Percentiles rank a stretch among this genome's conserved stretches.
These are phyloP conservation scores for Phialemonium atrogriseum DNA, from an alignment of 2,329 filamentous ascomycete genomes.

Conservation along the genomic window DNA sequence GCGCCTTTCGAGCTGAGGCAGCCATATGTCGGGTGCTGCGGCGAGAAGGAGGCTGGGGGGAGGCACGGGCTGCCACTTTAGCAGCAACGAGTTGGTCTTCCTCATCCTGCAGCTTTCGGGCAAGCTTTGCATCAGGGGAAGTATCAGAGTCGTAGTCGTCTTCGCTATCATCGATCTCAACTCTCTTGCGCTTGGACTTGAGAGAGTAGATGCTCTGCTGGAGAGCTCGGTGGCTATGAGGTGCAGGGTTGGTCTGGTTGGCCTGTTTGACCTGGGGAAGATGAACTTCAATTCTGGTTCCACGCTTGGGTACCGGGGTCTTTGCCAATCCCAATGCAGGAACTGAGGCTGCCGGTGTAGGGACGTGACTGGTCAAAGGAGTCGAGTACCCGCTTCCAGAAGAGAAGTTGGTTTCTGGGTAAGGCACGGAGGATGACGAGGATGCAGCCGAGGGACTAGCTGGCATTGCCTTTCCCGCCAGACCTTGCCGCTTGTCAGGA, in stretches of 20 bases:
- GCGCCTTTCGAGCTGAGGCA: too few relatives aligned
- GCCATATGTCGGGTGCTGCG: constrained; percentile 12
- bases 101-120: constrained; percentile 47
- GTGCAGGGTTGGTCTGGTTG: constrained; percentile 24
- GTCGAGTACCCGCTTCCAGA: constrained; percentile 32
- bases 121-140: constrained; percentile 41
- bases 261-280: constrained; percentile 17
- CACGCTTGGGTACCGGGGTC: constrained; percentile 10
- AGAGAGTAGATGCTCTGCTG: constrained; percentile 42
- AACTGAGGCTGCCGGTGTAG: constrained; percentile 28
- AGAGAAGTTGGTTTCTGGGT: constrained; percentile 15
- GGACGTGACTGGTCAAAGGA: constrained; percentile 32
- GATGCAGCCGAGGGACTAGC: too few relatives aligned
- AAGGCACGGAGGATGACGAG: too few relatives aligned
- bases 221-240: constrained; percentile 34
- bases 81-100: constrained; percentile 15
- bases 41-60: constrained; percentile 9
- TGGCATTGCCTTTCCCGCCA: too few relatives aligned
- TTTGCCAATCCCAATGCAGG: constrained; percentile 13
- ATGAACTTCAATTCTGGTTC: constrained; percentile 25
- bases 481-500: too few relatives aligned
- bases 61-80: neutral
- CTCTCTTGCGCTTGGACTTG: constrained; percentile 33
- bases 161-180: constrained; percentile 32
- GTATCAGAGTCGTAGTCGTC: constrained; percentile 30